Base-by-base conservation (phyloP, 225 moss, liverwort and hornwort genomes). In the Marchantia paleacea region DNA sequence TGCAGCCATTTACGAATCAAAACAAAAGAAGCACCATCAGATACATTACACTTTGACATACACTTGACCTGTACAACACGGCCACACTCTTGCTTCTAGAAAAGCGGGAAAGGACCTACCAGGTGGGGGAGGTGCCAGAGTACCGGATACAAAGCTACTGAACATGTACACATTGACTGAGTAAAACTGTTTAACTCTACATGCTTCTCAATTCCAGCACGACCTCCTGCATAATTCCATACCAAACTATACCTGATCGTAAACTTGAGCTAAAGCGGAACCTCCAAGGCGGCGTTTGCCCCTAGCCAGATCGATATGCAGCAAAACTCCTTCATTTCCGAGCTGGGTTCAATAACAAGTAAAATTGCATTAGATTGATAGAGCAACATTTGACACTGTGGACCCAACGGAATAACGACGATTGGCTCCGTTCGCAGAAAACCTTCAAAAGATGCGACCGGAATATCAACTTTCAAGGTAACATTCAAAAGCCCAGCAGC, bases 261-360 rank as follows among this genome's bases (percentile, higher is more conserved):
- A 95, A 77, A 83, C 94, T 82, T 99, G 94, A 54, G 99, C 99
- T 74, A 99, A 89, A 80, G 94, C 92, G 26, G 99, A 95, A 72
- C 99, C 99, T 84, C 95, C 99, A 84, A 95, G 87, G 65, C 92
- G 95, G 75, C 95, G 90, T 67, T 91, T 92, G 57, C 99, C 94
- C 75, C 90, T 90, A 75, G 87, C 92, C 48, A 99, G 86, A 85
- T 99, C 99, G 76, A 99, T 92, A 84, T 94, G 94, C 82, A 99
- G 77, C 30, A 99, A 86, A 63, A 92, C 90, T 75, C 99, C 95
- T 72, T 91, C 85, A 85, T 94, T 90, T 77, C 88, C 89, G 79
- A 99, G 92, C 99, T 95, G 71, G 57, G 25, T 7, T 69, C n/a
- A 75, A 78, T 8, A 49, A 58, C 12, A 30, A 68, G 24, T 8